Percentiles rank a stretch among this genome's conserved stretches.
These are phyloP conservation scores for Phytophthora agathidicida DNA, from an alignment of 352 stramenopile genomes.

Conservation along the genomic window DNA sequence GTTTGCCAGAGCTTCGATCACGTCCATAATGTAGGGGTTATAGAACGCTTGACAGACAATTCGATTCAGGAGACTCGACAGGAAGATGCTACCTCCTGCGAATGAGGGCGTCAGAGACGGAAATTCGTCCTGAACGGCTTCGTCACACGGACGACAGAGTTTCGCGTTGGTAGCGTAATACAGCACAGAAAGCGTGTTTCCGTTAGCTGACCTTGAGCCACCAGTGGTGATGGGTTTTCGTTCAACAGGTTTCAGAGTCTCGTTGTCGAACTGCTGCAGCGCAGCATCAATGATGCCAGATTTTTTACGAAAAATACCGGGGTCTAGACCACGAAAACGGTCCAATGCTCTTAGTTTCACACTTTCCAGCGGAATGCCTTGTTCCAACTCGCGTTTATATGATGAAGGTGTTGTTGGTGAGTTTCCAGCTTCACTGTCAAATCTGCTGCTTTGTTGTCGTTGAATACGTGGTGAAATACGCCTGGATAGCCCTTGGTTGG, in stretches of 20 bases:
- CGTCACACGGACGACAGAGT: constrained; percentile 59
- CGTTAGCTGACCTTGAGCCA: not conserved
- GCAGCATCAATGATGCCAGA: constrained; percentile 40
- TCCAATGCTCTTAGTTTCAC: constrained; percentile 58
- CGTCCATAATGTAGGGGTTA: constrained; percentile 78
- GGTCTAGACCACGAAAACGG: constrained; percentile 59
- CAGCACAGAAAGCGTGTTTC: constrained; percentile 51
- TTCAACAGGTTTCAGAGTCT: constrained; percentile 9
- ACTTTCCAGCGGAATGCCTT: constrained; percentile 61
- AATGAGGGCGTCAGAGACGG: constrained; percentile 63
- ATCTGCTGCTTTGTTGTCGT: constrained; percentile 17
- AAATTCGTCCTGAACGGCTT: constrained; percentile 48
- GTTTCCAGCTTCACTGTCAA: constrained; percentile 12
- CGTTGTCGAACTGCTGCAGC: constrained; percentile 42
- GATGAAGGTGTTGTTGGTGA: constrained; percentile 14
- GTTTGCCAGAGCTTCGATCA: constrained; percentile 56
- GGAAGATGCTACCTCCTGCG: constrained; percentile 57
- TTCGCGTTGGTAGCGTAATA: constrained; percentile 53
- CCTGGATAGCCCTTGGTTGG: constrained; percentile 14
- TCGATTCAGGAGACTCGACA: constrained; percentile 64
- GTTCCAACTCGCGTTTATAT: constrained; percentile 54
- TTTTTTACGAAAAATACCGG: constrained; percentile 46
- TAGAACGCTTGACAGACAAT: constrained; percentile 82
- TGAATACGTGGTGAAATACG: constrained; percentile 12
- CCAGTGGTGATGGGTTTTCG: constrained; percentile 9